Base-by-base conservation (phyloP, 2,329 filamentous ascomycete genomes). In the Proliferodiscus dingleyae region DNA sequence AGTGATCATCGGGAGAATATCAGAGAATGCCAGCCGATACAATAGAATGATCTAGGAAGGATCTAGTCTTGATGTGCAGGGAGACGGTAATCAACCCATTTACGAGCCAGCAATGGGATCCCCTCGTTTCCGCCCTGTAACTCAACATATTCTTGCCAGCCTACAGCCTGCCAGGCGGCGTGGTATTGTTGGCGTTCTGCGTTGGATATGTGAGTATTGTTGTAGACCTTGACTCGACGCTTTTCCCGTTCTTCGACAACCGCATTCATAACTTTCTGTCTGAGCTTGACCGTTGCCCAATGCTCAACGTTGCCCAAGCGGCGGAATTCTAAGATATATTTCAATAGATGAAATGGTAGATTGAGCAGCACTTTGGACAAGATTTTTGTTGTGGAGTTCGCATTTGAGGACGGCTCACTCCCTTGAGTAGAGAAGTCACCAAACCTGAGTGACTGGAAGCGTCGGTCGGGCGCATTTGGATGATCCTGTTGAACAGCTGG, bases 341-440 rank as follows among this genome's bases (percentile, higher is more conserved):
- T 82, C 19, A 90, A 69, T 22, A 83, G 68, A 11, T 75, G 69
- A 54, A 85, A 86, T 0, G 86, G 86, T 5, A 89, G 67, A 32
- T 86, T 87, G 42, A 88, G 67, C 2, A 90, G 68, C 18, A 87
- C 69, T 22, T 77, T 80, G 0, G 86, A 89, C 4, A 89, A 66
- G 0, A 75, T 64, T 23, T 71, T 52, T 15, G 61, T 58, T 37
- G 62, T 60, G 16, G 63, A 58, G 26, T 64, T 61, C 18, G 59
- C 57, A 11, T 56, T 54, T 9, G 55, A 48, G 8, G 51, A 41
- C 47, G 51, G 68, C 40, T 56, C 55, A 23, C 61, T 56, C 9
- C 71, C 66, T 26, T 72, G 65, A 21, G 68, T 68, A n/a, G 56
- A 46, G 41, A 62, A 58, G 53, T 87, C 83, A n/a, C 85, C 85